Conservation (phyloP, 345 rosid genomes). For the Streptanthus diversifolius region DNA sequence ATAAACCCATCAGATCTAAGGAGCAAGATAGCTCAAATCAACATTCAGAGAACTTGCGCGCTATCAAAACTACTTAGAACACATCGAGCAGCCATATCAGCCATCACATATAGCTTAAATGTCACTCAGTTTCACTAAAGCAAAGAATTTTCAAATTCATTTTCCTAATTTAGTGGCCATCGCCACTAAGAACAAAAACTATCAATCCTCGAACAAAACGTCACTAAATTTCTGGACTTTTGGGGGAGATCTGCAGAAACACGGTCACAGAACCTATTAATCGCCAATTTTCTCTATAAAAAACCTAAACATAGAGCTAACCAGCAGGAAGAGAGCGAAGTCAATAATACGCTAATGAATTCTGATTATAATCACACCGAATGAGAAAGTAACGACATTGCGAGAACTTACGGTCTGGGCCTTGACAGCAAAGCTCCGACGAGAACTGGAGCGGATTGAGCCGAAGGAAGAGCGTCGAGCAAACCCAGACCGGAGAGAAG, state of each 20-base stretch:
- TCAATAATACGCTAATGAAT: not conserved
- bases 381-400: not conserved
- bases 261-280: not conserved
- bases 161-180: not conserved
- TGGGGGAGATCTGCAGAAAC: not conserved
- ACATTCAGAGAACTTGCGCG: not conserved
- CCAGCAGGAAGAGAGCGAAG: not conserved
- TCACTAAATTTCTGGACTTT: not conserved
- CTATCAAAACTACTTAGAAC: not conserved
- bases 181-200: not conserved
- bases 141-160: not conserved
- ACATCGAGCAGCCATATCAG: not conserved
- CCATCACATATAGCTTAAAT: not conserved
- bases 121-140: not conserved
- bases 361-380: not conserved
- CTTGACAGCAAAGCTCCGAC: slow-evolving; percentile 54
- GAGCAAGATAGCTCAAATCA: not conserved
- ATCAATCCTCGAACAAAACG: not conserved
- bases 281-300: not conserved
- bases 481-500: slow-evolving; percentile 45
- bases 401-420: slow-evolving; percentile 49
- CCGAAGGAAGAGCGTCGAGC: slow-evolving; percentile 42
- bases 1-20: not conserved
- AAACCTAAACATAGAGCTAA: not conserved
- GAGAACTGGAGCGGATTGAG: slow-evolving; percentile 41